Evolutionary conservation across 2,329 filamentous ascomycete species (phyloP).

Genomic region (Chaetomiaceae sp.): DNA sequence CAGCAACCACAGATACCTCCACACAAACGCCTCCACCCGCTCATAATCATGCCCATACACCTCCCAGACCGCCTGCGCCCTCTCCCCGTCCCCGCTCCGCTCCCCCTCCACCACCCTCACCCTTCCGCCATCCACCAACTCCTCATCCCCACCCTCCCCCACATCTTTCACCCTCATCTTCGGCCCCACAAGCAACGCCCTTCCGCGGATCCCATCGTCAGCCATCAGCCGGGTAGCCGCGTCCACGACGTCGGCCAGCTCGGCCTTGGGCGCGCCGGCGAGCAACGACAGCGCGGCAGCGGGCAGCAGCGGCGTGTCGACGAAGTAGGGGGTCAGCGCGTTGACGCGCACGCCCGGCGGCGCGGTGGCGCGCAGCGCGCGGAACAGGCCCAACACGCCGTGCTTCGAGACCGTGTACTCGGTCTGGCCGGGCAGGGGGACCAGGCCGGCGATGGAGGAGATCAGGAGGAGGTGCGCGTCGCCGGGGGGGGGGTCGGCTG

Average conservation of each 20-base stretch:
- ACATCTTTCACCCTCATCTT: conserved; percentile 32
- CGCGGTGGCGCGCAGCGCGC: conserved; percentile 47
- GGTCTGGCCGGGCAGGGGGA: conserved; percentile 37
- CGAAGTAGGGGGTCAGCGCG: conserved; percentile 61
- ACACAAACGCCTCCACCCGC: conserved; percentile 24
- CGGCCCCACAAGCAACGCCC: conserved; percentile 41
- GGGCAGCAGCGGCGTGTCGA: conserved; percentile 54
- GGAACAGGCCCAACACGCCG: conserved; percentile 58
- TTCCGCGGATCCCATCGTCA: conserved; percentile 47
- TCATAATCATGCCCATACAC: conserved; percentile 39
- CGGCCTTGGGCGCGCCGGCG: conserved; percentile 49
- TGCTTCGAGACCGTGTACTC: conserved; percentile 61
- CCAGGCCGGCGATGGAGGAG: conserved; percentile 53
- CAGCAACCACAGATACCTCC: conserved; percentile 40
- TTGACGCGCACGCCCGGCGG: conserved; percentile 54
- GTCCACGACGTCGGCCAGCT: conserved; percentile 55
- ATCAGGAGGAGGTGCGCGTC: conserved; percentile 59
- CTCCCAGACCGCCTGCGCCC: conserved; percentile 51
- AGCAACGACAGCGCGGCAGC: conserved; percentile 43
- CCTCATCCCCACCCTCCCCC: not conserved
- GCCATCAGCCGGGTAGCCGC: conserved; percentile 56
- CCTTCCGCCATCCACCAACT: conserved; percentile 32
- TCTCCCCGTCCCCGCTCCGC: conserved; percentile 20
- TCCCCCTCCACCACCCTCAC: conserved; percentile 9
- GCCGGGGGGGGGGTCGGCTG: conserved; percentile 21